These are phyloP conservation scores for Naegleria lovaniensis DNA, from an alignment of 208 protist genomes.

Conservation along the genomic window DNA sequence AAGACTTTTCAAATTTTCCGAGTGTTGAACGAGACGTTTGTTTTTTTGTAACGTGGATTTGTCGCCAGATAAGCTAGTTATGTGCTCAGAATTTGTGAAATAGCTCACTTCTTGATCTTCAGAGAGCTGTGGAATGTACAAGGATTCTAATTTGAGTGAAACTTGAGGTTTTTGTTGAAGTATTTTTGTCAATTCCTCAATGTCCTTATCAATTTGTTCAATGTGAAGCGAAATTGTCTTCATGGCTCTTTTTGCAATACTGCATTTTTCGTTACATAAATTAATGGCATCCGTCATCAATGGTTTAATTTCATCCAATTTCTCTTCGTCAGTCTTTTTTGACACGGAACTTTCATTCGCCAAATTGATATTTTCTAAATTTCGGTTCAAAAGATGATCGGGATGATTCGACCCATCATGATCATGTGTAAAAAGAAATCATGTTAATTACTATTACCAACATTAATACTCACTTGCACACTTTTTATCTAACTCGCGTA, in stretches of 20 bases:
- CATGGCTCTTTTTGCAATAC: background rate
- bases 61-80: background rate
- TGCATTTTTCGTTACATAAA: background rate
- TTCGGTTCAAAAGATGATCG: too few relatives aligned
- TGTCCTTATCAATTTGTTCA: background rate
- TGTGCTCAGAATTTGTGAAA: background rate
- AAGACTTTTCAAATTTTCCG: background rate
- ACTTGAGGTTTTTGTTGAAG: background rate
- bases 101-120: background rate
- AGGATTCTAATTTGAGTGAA: background rate
- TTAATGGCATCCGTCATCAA: background rate
- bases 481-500: background rate
- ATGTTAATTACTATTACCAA: background rate
- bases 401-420: background rate
- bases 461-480: background rate
- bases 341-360: background rate
- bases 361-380: background rate
- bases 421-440: background rate
- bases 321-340: background rate
- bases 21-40: background rate
- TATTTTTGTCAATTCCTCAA: background rate
- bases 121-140: background rate
- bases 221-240: background rate
- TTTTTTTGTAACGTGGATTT: background rate
- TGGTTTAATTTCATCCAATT: background rate